These are phyloP conservation scores for Amaranthus cruentus DNA, from an alignment of 148 eudicot species.

Conservation along the genomic window DNA sequence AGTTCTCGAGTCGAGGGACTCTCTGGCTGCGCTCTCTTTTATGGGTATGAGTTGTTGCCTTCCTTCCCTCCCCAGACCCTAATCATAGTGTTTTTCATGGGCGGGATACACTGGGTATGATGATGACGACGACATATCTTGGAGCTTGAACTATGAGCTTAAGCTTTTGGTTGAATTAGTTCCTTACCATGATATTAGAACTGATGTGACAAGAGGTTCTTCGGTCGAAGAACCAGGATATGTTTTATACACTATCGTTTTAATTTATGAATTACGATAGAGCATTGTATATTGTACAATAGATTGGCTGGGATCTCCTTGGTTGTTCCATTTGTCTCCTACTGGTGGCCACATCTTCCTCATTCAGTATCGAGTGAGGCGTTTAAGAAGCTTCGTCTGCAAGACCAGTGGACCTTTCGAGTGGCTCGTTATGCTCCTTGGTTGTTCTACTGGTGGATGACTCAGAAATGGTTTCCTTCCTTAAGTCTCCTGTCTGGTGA, in stretches of 20 bases:
- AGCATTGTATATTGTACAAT: slow-evolving; percentile 11
- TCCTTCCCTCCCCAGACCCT: too few species aligned
- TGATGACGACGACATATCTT: too few species aligned
- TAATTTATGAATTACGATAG: background rate
- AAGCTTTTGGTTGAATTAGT: too few species aligned
- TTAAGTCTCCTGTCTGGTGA: slow-evolving; percentile 31
- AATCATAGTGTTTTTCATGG: too few species aligned
- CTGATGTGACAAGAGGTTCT: too few species aligned
- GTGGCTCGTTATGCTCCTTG: slow-evolving; percentile 69
- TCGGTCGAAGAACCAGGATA: too few species aligned
- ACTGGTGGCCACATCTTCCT: slow-evolving; percentile 75
- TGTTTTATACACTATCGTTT: background rate
- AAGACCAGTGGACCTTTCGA: slow-evolving; percentile 51
- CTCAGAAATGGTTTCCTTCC: slow-evolving; percentile 64
- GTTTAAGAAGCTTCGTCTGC: slow-evolving; percentile 31
- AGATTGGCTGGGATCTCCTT: slow-evolving; percentile 73
- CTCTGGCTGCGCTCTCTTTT: too few species aligned
- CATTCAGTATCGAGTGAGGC: slow-evolving; percentile 32
- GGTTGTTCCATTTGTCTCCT: slow-evolving; percentile 62
- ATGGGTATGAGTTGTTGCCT: too few species aligned
- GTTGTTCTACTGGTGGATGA: slow-evolving; percentile 68
- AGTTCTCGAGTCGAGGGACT: too few species aligned
- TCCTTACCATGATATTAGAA: too few species aligned
- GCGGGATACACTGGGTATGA: too few species aligned
- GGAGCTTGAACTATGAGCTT: too few species aligned